These are phyloP conservation scores for Aspergillus baeticus DNA, from an alignment of 495 filamentous ascomycete genomes.

Conservation along the genomic window DNA sequence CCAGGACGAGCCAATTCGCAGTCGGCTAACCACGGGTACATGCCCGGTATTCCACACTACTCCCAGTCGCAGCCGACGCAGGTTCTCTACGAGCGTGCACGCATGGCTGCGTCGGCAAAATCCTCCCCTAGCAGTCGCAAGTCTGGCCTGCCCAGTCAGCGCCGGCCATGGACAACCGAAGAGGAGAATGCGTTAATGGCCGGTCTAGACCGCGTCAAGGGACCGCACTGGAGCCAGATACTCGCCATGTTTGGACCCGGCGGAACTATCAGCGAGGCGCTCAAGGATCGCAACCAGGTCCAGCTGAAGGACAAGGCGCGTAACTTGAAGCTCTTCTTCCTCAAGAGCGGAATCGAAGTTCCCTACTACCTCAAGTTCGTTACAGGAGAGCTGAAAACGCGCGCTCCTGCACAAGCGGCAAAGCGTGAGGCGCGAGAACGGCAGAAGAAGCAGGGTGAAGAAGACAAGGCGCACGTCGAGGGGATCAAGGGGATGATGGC, in stretches of 20 bases:
- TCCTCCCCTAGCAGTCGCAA: constrained; percentile 70
- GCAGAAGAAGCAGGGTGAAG: constrained; percentile 62
- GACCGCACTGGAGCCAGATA: constrained; percentile 95
- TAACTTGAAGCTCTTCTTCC: constrained; percentile 91
- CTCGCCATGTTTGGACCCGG: constrained; percentile 82
- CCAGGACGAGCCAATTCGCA: constrained; percentile 33
- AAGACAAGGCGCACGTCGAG: constrained; percentile 70
- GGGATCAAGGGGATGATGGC: constrained; percentile 70
- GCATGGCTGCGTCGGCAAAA: constrained; percentile 78
- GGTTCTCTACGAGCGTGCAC: constrained; percentile 77
- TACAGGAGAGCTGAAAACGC: constrained; percentile 89
- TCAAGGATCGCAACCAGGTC: constrained; percentile 93
- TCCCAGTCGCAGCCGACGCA: constrained; percentile 75
- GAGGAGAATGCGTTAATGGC: constrained; percentile 93
- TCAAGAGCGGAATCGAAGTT: constrained; percentile 92
- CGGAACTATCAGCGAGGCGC: constrained; percentile 76
- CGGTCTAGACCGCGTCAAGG: constrained; percentile 86
- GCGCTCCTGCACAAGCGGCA: constrained; percentile 79
- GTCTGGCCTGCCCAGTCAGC: constrained; percentile 76
- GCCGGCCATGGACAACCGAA: constrained; percentile 84
- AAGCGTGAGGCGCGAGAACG: constrained; percentile 77
- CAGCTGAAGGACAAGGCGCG: constrained; percentile 95
- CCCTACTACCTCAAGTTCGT: constrained; percentile 88
- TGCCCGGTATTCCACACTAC: constrained; percentile 56
- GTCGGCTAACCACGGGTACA: constrained; percentile 44